Evolutionary conservation across 129 eudicot species (phyloP).

Genomic region (Flaveria ramosissima): DNA sequence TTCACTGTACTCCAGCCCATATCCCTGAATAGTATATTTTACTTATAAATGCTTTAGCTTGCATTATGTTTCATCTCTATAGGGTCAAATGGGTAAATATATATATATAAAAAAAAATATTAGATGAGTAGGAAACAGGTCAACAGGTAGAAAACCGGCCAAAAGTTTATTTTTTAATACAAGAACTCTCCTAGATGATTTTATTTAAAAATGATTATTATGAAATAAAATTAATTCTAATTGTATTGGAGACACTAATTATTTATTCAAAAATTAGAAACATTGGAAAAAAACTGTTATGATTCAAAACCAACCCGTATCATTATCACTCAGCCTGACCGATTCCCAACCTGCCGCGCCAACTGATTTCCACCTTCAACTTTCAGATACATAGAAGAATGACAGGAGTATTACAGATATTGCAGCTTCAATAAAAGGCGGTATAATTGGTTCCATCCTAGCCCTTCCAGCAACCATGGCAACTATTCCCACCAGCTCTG

Average conservation of each 20-base stretch:
- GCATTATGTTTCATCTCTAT: background rate
- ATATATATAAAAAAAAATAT: background rate
- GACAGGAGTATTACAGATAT: conserved; percentile 53
- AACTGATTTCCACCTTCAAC: conserved; percentile 2
- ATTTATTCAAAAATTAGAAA: background rate
- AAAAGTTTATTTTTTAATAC: background rate
- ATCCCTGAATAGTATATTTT: conserved; percentile 58
- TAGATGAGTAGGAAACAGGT: background rate
- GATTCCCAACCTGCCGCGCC: background rate
- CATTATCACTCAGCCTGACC: background rate
- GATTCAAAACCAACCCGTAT: background rate
- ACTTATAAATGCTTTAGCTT: background rate
- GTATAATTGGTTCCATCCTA: conserved; percentile 90
- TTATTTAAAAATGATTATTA: background rate
- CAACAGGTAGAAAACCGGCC: background rate
- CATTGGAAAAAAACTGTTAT: background rate
- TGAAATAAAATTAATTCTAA: background rate
- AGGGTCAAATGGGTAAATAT: background rate
- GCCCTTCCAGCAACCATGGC: conserved; percentile 98
- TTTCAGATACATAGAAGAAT: conserved; percentile 16
- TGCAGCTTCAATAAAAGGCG: conserved; percentile 95
- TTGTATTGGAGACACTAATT: background rate
- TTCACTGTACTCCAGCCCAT: conserved; percentile 86
- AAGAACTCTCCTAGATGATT: background rate
- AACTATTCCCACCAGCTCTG: conserved; percentile 92